These are phyloP conservation scores for Borealophlyctis nickersoniae DNA, from an alignment of 192 early-diverging fungal species.

Conservation along the genomic window DNA sequence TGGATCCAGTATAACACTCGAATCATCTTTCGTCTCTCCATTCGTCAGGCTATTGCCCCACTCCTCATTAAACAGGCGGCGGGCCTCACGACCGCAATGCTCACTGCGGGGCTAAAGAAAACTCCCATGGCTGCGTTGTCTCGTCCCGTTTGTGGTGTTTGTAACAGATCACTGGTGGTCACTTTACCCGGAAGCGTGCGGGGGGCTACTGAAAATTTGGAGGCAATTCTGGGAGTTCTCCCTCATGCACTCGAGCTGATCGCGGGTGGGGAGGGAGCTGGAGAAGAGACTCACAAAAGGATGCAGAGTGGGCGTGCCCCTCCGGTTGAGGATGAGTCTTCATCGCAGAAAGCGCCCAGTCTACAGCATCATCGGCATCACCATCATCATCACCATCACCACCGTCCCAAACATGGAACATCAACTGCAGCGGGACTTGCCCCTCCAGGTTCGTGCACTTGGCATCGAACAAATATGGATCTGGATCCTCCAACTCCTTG, in stretches of 20 bases:
- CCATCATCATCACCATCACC: conserved; percentile 44
- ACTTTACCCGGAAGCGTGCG: conserved; percentile 90
- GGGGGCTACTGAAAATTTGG: conserved; percentile 79
- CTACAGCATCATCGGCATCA: conserved; percentile 18
- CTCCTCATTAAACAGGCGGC: conserved; percentile 66
- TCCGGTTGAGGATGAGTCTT: not conserved
- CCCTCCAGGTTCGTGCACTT: too few species aligned
- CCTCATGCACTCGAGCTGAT: conserved; percentile 79
- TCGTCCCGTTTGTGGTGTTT: conserved; percentile 57
- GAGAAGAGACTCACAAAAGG: conserved; percentile 52
- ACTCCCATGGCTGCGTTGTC: conserved; percentile 91
- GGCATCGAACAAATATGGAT: too few species aligned
- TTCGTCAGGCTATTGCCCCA: conserved; percentile 63
- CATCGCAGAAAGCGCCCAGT: too few species aligned
- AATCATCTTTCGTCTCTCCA: not conserved
- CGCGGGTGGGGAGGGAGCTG: conserved; percentile 46
- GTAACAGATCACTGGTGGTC: conserved; percentile 59
- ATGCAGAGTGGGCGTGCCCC: conserved; percentile 40
- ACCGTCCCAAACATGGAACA: conserved; percentile 6
- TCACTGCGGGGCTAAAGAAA: conserved; percentile 68
- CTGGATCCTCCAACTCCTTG: too few species aligned
- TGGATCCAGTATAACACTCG: too few species aligned
- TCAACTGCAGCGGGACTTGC: too few species aligned
- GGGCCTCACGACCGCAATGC: conserved; percentile 76
- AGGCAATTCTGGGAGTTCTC: conserved; percentile 67